Base-by-base conservation (phyloP, 306 rosid genomes). In the Sindora glabra region DNA sequence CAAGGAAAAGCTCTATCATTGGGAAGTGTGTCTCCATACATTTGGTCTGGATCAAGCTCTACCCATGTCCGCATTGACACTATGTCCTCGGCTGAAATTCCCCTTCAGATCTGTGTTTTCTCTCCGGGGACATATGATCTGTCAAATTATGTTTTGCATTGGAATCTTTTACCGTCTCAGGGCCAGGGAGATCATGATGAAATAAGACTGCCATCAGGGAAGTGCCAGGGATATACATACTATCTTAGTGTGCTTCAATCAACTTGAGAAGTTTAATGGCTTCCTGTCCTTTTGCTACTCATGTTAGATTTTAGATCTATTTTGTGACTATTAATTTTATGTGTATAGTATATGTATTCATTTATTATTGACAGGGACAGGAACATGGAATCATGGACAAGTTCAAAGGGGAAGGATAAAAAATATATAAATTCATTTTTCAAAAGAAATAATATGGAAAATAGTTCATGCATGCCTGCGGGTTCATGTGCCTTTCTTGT, bases 41-140 rank as follows among this genome's bases (percentile, higher is more conserved):
- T 92, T 54, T 92, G 99, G 99, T 81, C 96, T 1, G 96, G 94
- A 48, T 74, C 95, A 16, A 86, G 96, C 76, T 86, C 97, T 13
- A 83, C 90, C 40, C 73, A 52, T 67, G 65, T 82, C 44, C 74
- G 71, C 60, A 72, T 92, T 38, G 80, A 84, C 62, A 81, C 95
- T 2, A 37, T 72, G 74, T 86, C 99, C 49, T 56, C 75, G 1
- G 63, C 71, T 4, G 89, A 83, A 64, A 72, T 87, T 71, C 94
- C 95, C 56, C 97, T 89, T 70, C 95, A 84, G 80, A 78, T 92
- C 59, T 86, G 85, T 67, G 87, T 83, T 5, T 86, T 92, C 72
- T 82, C 94, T 74, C 90, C 95, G 2, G 99, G 99, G 37, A 86
- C 83, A 15, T 84, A 71, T 39, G 87, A 92, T 62, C 70, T 92